phyloP scores from a whole-genome alignment of 2,329 filamentous ascomycete species.

The Ophiosphaerella narmari region DNA sequence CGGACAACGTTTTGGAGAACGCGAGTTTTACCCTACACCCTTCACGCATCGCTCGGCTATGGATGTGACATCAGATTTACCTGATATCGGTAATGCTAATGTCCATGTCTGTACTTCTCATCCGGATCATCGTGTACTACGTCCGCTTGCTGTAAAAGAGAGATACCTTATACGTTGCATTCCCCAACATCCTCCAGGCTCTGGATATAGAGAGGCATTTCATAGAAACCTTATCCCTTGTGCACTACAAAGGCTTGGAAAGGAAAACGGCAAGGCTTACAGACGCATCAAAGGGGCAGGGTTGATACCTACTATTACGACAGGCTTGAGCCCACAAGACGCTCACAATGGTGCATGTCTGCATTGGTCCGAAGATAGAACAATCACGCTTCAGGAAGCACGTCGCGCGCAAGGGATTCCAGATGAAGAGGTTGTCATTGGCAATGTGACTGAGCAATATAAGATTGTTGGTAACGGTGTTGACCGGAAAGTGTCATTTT shows the following conservation, averaged over 20 bases:
- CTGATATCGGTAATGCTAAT: conserved; percentile 64
- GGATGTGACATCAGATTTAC: conserved; percentile 65
- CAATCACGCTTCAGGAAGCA: conserved; percentile 68
- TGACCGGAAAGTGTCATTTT: conserved; percentile 68
- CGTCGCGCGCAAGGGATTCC: conserved; percentile 71
- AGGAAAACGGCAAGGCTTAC: conserved; percentile 48
- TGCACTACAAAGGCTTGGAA: conserved; percentile 21
- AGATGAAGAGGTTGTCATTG: conserved; percentile 72
- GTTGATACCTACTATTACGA: conserved; percentile 68
- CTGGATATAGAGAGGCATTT: conserved; percentile 38
- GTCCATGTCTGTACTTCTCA: conserved; percentile 65
- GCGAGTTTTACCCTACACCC: conserved; percentile 59
- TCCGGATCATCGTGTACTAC: conserved; percentile 68
- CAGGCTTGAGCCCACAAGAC: conserved; percentile 57
- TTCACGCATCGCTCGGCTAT: conserved; percentile 62
- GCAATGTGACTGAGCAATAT: conserved; percentile 60
- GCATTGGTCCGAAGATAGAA: conserved; percentile 69
- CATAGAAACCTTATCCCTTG: conserved; percentile 42
- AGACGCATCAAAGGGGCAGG: conserved; percentile 57
- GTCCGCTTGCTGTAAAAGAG: conserved; percentile 17
- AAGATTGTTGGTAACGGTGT: conserved; percentile 78
- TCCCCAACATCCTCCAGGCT: conserved; percentile 57
- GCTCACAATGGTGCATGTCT: conserved; percentile 59
- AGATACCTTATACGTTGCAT: conserved; percentile 61
- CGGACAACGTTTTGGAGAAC: conserved; percentile 59